These are phyloP conservation scores for Apiotrichum veenhuisii DNA, from an alignment of 1,284 basidiomycete genomes.

Conservation along the genomic window DNA sequence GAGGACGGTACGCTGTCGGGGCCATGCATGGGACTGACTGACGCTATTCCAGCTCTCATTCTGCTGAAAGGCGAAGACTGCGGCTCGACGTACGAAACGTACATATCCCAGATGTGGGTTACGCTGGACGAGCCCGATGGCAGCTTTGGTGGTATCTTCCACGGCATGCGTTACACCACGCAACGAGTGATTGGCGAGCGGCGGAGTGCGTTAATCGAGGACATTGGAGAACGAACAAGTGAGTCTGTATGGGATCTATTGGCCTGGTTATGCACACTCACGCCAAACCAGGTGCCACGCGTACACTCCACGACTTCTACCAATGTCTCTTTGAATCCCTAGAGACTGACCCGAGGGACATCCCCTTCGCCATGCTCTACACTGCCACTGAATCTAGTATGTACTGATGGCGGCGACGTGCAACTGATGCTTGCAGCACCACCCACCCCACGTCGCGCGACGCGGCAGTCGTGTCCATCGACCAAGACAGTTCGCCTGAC, in stretches of 20 bases:
- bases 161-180: slow-evolving; percentile 37
- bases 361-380: slow-evolving; percentile 42
- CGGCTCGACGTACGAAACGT: slow-evolving; percentile 22
- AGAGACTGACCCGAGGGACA: slow-evolving; percentile 29
- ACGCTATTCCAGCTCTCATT: slow-evolving; percentile 26
- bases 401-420: too few relatives aligned
- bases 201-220: slow-evolving; percentile 28
- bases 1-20: slow-evolving; percentile 38
- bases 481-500: neutral
- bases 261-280: too few relatives aligned
- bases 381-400: neutral
- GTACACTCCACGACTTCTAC: slow-evolving; percentile 40
- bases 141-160: slow-evolving; percentile 38
- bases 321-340: slow-evolving; percentile 37
- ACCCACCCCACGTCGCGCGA: accelerated
- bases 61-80: neutral
- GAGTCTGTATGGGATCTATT: slow-evolving; percentile 13
- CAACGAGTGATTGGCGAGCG: slow-evolving; percentile 36
- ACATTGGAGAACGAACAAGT: slow-evolving; percentile 45
- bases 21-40: too few relatives aligned
- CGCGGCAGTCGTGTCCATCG: neutral
- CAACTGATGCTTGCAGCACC: neutral
- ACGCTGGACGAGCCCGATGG: slow-evolving; percentile 39
- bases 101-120: slow-evolving; percentile 41
- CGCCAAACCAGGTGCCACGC: slow-evolving; percentile 22